Evolutionary conservation across 257 asterid species (phyloP), one percentile per base, ranked within the genome.

Genomic region (Datura wrightii): DNA sequence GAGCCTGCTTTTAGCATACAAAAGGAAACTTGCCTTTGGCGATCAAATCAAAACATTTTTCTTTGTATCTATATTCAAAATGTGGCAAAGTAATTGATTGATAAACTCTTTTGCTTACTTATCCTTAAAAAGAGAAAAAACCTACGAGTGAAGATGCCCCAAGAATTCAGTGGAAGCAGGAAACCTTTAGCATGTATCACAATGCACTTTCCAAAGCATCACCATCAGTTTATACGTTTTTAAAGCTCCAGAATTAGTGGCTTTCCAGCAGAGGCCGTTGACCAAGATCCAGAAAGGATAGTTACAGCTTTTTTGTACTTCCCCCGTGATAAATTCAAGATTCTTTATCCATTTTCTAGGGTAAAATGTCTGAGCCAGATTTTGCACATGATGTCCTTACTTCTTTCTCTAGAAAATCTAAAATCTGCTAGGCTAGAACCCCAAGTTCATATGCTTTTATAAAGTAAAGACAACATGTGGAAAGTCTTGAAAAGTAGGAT

Each of bases 241-340:
- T 42, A 71, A 42, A 44, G 56, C 56, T 71, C n/a, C 79, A 44
- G 42, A 42, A 18, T 42, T 71, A 71, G 37, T 42, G 79, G 10
- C 37, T 42, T 71, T 71, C 48, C 1, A 18, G 37, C 79, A 42
- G 55, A 42, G 79, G 10, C 44, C 18, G 1, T 44, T 71, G 39
- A 71, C 79, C 79, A 71, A n/a, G 79, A 71, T 42, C 56, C 54
- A 71, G 37, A 71, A 71, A 71, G 55, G 37, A 71, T 71, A 71
- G 55, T 42, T 71, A 34, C 44, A 71, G 55, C 31, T 11, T n/a
- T 44, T 71, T 71, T n/a, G 55, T 71, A 9, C 39, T 42, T 42
- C 55, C 78, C 52, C 39, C 52, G 5, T n/a, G 79, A 71, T 69
- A 42, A 70, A n/a, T 71, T 71, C 79, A 71, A 9, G 39, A 62